Conservation (phyloP, 2,329 filamentous ascomycete species). For the Colletotrichum salicis region DNA sequence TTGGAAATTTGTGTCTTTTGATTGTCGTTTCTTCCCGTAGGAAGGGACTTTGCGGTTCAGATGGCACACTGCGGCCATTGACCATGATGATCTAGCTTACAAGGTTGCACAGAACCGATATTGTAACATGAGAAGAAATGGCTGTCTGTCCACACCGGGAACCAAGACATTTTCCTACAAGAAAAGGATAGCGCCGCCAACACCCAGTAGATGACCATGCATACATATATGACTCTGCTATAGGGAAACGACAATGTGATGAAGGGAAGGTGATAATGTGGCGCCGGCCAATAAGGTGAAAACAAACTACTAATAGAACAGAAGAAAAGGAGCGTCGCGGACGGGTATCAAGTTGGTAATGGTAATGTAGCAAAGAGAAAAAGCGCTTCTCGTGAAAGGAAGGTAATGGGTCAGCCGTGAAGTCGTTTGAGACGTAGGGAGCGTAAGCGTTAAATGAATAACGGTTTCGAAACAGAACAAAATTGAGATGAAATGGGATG, state of each 20-base stretch:
- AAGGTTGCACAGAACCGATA: slow-evolving; percentile 4
- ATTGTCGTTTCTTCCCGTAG: neutral
- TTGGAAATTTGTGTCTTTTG: neutral
- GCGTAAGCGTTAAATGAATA: slow-evolving; percentile 22
- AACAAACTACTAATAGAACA: slow-evolving; percentile 10
- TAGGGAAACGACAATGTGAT: slow-evolving; percentile 3
- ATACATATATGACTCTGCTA: neutral
- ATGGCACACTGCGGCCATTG: slow-evolving; percentile 15
- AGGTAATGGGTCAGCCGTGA: slow-evolving; percentile 32
- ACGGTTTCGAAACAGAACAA: slow-evolving; percentile 20
- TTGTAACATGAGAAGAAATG: slow-evolving; percentile 20
- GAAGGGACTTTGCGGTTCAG: neutral
- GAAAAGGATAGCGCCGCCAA: slow-evolving; percentile 13
- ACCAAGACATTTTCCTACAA: neutral
- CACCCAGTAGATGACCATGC: slow-evolving; percentile 13
- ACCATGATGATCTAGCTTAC: slow-evolving; percentile 3
- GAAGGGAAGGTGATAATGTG: slow-evolving; percentile 18
- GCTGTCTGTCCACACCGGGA: neutral
- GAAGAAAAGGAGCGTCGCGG: slow-evolving; percentile 29
- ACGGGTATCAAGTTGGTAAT: slow-evolving; percentile 34
- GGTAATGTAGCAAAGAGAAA: neutral
- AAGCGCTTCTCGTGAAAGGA: slow-evolving; percentile 31
- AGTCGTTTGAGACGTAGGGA: slow-evolving; percentile 34
- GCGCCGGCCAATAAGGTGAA: neutral
- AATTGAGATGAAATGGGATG: slow-evolving; percentile 10